Conservation (phyloP, 2,329 filamentous ascomycete genomes). For the Xylariaceae sp. region DNA sequence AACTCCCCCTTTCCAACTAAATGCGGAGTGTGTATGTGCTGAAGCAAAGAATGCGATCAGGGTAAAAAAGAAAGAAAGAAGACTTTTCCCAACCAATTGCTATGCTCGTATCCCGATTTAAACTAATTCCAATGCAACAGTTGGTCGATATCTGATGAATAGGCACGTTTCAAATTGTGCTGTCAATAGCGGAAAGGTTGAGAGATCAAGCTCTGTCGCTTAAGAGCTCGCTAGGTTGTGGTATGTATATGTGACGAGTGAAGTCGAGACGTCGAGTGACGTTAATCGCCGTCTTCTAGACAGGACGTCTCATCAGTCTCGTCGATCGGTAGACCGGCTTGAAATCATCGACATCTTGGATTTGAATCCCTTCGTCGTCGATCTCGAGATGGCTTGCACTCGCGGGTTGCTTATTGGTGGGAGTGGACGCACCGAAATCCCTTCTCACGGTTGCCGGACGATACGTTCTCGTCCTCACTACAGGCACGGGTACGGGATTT, state of each 20-base stretch:
- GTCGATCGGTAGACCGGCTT: constrained; percentile 23
- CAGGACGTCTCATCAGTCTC: constrained; percentile 20
- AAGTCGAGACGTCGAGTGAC: neutral
- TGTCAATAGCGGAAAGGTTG: too few relatives aligned
- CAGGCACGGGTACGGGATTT: constrained; percentile 18
- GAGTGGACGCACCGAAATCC: constrained; percentile 33
- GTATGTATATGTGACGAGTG: neutral
- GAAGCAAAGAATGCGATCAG: too few relatives aligned
- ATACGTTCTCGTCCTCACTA: constrained; percentile 43
- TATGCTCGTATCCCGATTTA: too few relatives aligned
- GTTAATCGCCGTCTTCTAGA: constrained; percentile 9
- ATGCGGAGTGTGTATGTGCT: too few relatives aligned
- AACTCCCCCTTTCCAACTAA: too few relatives aligned
- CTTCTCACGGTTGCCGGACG: constrained; percentile 52
- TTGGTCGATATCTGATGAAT: too few relatives aligned
- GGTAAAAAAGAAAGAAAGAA: too few relatives aligned
- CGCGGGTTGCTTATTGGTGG: constrained; percentile 20
- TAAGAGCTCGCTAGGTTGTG: neutral
- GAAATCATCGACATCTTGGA: constrained; percentile 29
- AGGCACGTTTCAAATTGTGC: too few relatives aligned
- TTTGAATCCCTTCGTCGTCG: constrained; percentile 31
- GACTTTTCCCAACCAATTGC: too few relatives aligned
- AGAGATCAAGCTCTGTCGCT: too few relatives aligned
- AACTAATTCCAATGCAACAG: too few relatives aligned
- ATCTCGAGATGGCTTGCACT: constrained; percentile 22